These are phyloP conservation scores for Alternaria atra DNA, from an alignment of 2,329 filamentous ascomycete genomes.

Conservation along the genomic window DNA sequence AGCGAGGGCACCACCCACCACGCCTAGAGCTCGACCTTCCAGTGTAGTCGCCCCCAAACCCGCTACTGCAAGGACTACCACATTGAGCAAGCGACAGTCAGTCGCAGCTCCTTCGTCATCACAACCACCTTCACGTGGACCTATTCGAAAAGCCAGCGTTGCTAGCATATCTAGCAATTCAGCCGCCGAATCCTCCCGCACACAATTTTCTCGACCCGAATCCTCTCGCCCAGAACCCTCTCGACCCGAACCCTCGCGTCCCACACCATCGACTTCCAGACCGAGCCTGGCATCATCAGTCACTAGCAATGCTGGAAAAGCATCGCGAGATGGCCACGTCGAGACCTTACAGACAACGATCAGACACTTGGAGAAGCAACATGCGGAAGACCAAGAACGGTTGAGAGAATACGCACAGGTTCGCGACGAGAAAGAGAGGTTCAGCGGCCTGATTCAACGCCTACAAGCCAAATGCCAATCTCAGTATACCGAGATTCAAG, in stretches of 20 bases:
- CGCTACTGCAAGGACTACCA: conserved; percentile 21
- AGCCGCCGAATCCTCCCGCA: conserved; percentile 8
- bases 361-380: conserved; percentile 84
- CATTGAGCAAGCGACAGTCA: conserved; percentile 33
- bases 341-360: conserved; percentile 91
- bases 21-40: conserved; percentile 32
- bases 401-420: conserved; percentile 79
- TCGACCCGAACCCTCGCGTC: conserved; percentile 6
- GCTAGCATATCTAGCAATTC: conserved; percentile 24
- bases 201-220: conserved; percentile 3
- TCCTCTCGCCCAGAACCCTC: background rate
- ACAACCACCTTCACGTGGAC: conserved; percentile 17
- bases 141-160: conserved; percentile 31
- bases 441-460: conserved; percentile 87
- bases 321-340: conserved; percentile 54
- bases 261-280: conserved; percentile 18
- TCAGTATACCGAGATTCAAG: conserved; percentile 79
- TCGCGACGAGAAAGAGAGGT: conserved; percentile 78
- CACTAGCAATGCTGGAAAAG: conserved; percentile 20
- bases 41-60: conserved; percentile 31
- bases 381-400: conserved; percentile 84
- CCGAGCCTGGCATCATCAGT: conserved; percentile 29
- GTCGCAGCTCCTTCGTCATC: conserved; percentile 25
- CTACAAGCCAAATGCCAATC: conserved; percentile 88
- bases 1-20: conserved; percentile 22